A percentile compares a stretch with the other conserved stretches of the same genome.
Conservation (phyloP, 1,284 basidiomycete genomes). For the Rhizopogon parksii region DNA sequence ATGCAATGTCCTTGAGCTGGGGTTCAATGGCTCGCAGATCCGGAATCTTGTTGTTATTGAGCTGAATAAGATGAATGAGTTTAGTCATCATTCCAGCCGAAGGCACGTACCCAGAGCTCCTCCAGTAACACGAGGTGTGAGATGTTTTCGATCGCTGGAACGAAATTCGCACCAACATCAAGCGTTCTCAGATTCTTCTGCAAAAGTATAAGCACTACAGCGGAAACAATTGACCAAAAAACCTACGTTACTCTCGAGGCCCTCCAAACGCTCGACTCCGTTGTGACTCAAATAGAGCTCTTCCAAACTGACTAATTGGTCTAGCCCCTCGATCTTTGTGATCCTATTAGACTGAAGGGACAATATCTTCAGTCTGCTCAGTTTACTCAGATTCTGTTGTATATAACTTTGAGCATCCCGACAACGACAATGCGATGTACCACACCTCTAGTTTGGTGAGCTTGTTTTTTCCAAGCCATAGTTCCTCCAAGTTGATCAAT, state of each 20-base stretch:
- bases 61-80: conserved; percentile 40
- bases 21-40: conserved; percentile 62
- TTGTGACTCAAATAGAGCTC: conserved; percentile 96
- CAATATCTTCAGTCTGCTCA: conserved; percentile 73
- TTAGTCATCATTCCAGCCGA: neutral
- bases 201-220: neutral
- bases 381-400: conserved; percentile 48
- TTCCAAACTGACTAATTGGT: conserved; percentile 67
- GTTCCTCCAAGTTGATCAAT: conserved; percentile 78
- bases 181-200: conserved; percentile 79
- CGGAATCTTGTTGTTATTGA: conserved; percentile 82
- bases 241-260: conserved; percentile 76
- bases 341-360: conserved; percentile 94
- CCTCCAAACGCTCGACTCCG: conserved; percentile 80
- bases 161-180: conserved; percentile 84
- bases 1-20: conserved; percentile 62
- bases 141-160: conserved; percentile 74
- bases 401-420: neutral
- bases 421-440: conserved; percentile 3
- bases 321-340: conserved; percentile 79
- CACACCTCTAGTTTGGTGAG: conserved; percentile 78
- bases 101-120: conserved; percentile 84
- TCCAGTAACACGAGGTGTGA: conserved; percentile 72
- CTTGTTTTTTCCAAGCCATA: conserved; percentile 99
- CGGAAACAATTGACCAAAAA: neutral